Percentiles rank a stretch among this genome's conserved stretches.
Conservation (phyloP, 768 basidiomycete species). For the Suillus subalutaceus region DNA sequence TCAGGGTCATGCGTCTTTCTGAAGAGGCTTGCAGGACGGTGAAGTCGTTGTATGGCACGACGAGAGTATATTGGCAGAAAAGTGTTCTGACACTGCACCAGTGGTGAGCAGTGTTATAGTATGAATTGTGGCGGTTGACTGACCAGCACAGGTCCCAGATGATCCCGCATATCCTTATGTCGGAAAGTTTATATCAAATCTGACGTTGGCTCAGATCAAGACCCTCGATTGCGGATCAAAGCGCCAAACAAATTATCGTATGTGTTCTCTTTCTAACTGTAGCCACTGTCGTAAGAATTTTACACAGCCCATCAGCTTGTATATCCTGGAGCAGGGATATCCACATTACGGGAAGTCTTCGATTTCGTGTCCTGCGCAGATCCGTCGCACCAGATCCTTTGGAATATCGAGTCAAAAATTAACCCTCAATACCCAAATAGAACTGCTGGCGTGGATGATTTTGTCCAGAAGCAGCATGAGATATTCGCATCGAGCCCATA, state of each 20-base stretch:
- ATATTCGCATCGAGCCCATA: conserved; percentile 64
- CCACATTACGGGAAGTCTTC: conserved; percentile 75
- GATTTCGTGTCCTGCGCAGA: conserved; percentile 77
- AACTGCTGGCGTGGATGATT: conserved; percentile 58
- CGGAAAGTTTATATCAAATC: conserved; percentile 74
- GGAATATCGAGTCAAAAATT: conserved; percentile 84
- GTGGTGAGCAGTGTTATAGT: conserved; percentile 43
- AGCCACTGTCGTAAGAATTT: conserved; percentile 7
- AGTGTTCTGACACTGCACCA: conserved; percentile 71
- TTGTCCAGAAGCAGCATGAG: conserved; percentile 63
- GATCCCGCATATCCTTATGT: conserved; percentile 76
- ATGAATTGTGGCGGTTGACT: conserved; percentile 5
- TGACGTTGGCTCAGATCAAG: conserved; percentile 78
- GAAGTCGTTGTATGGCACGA: conserved; percentile 84
- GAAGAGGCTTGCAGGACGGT: conserved; percentile 55
- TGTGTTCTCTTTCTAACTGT: conserved; percentile 22
- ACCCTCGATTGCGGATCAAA: conserved; percentile 81
- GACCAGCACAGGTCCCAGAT: conserved; percentile 42
- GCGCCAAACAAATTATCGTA: conserved; percentile 61
- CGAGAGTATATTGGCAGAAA: conserved; percentile 59
- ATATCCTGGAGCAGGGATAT: conserved; percentile 70
- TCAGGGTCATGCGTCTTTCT: conserved; percentile 9
- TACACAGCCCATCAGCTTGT: conserved; percentile 59
- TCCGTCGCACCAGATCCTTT: conserved; percentile 57
- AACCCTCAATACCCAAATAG: conserved; percentile 54